These are phyloP conservation scores for Amorphotheca resinae DNA, from an alignment of 495 filamentous ascomycete species.

Conservation along the genomic window DNA sequence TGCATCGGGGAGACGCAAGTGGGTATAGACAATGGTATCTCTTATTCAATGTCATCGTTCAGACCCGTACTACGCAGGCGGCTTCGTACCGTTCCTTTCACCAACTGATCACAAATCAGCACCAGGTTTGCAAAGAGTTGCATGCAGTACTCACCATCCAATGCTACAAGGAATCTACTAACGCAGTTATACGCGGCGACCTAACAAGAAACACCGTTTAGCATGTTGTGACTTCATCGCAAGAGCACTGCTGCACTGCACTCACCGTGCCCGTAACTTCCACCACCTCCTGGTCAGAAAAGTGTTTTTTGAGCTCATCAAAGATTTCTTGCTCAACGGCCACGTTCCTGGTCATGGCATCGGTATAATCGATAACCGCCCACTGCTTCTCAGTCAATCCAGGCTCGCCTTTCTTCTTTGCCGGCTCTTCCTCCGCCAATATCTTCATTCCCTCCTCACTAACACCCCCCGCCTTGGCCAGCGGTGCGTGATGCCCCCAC, in stretches of 20 bases:
- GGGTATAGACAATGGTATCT: too few species aligned
- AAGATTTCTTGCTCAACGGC: constrained; percentile 53
- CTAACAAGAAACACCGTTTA: constrained; percentile 7
- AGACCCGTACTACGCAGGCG: not conserved
- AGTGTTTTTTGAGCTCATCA: constrained; percentile 40
- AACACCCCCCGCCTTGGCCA: constrained; percentile 29
- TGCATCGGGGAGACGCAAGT: too few species aligned
- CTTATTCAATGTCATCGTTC: too few species aligned
- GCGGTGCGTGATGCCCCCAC: constrained; percentile 63
- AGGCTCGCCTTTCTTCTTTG: not conserved
- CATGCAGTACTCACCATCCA: constrained; percentile 49
- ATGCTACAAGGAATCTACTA: constrained; percentile 67
- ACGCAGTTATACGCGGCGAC: constrained; percentile 79
- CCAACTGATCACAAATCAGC: constrained; percentile 2
- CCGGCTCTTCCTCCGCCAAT: constrained; percentile 7
- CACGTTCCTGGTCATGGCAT: constrained; percentile 62
- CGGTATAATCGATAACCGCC: constrained; percentile 56
- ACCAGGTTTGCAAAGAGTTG: not conserved
- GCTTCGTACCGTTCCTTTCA: constrained; percentile 6
- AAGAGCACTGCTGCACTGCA: not conserved
- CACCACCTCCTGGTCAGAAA: constrained; percentile 56
- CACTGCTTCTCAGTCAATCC: constrained; percentile 43
- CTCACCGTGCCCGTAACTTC: constrained; percentile 57
- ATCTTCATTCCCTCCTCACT: constrained; percentile 18
- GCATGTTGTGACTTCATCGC: not conserved